Base-by-base conservation (phyloP, 2,329 filamentous ascomycete genomes). In the Phyllosticta paracitricarpa region DNA sequence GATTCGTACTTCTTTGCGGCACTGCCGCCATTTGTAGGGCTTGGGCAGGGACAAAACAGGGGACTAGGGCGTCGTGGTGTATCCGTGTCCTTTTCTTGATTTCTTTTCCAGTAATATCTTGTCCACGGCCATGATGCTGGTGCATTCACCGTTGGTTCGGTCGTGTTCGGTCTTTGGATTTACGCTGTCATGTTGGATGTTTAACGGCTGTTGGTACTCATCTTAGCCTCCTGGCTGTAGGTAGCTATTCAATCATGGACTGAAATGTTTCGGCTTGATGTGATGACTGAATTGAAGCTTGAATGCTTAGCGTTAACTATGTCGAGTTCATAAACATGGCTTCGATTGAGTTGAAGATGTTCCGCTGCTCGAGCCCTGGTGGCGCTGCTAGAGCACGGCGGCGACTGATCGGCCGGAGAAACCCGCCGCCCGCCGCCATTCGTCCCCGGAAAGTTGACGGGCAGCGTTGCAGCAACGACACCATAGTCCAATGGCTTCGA, bases 401-500 rank as follows among this genome's bases (percentile, higher is more conserved):
- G 59, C 33, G 19, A 28, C 22, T 22, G 55, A 55, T 57, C 59
- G 54, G 40, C 54, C 54, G 48, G 55, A 26, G 52, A 24, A 61
- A 54, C 54, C 51, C 51, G 55, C 35, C 54, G 59, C 30, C 54
- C 25, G 58, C 52, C 12, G 58, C 10, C 12, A 30, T 60, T 40
- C 10, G 14, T 40, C 33, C 33, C 33, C 33, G 58, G 58, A 52
- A 60, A 60, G 58, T 60, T 48, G 53, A 51, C 51, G 53, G 10
- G 58, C 58, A 60, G 28, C 53, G 53, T 53, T 40, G 56, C 53
- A 55, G 25, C 35, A 51, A 25, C 33, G 22, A 40, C 48, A 26
- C 59, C 54, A 60, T 52, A 40, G 63, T 63, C 17, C 66, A 66
- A 75, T 75, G 72, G 72, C 72, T 59, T 66, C 67, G 64, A 63